phyloP scores from a whole-genome alignment of 257 asterid species.

The Orobanche coerulescens region DNA sequence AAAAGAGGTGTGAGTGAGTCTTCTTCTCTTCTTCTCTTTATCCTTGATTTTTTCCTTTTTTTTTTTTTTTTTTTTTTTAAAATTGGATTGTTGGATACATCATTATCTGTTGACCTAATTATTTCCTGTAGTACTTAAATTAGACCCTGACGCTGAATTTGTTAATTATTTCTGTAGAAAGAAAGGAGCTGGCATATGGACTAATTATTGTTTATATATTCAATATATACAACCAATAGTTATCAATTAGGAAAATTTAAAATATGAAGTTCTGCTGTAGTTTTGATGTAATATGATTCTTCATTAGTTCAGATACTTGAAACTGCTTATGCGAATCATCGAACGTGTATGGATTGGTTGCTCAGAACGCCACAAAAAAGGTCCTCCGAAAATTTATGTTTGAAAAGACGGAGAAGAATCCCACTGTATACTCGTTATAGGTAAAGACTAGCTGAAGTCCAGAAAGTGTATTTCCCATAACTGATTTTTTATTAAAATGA shows the following conservation, averaged over 20 bases:
- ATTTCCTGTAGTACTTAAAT: not conserved
- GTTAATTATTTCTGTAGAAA: not conserved
- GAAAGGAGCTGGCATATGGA: not conserved
- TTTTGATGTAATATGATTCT: not conserved
- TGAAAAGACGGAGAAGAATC: not conserved
- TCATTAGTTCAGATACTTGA: not conserved
- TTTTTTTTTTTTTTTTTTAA: not conserved
- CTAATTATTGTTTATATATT: not conserved
- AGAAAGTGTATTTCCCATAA: not conserved
- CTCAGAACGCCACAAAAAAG: not conserved
- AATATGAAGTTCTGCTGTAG: not conserved
- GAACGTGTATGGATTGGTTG: not conserved
- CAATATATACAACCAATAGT: too few relatives aligned
- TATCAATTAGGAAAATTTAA: not conserved
- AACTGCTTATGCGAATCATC: not conserved
- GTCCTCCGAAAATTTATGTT: not conserved
- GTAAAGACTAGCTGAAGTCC: not conserved
- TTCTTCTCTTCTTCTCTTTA: not conserved
- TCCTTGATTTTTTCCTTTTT: not conserved
- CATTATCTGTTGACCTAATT: constrained; percentile 12
- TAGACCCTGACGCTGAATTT: constrained; percentile 3
- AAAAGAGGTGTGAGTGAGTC: constrained; percentile 24
- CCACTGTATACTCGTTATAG: not conserved
- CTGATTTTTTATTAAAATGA: not conserved
- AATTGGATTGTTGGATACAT: too few relatives aligned